Evolutionary conservation across 257 asterid genomes (phyloP), one percentile per base, ranked within the genome.

Genomic region (Paulownia fortunei): DNA sequence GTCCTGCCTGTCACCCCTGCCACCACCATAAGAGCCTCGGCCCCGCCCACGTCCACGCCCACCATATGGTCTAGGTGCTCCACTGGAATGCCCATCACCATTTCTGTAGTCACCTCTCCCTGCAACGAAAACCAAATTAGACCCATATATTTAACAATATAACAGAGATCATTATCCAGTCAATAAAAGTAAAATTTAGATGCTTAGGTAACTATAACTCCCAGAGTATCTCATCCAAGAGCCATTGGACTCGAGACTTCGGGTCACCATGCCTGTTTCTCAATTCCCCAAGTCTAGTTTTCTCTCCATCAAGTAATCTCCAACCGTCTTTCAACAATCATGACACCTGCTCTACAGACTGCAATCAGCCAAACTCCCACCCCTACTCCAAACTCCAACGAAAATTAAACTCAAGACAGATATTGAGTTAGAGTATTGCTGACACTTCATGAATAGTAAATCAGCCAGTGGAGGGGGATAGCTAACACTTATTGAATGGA

Each of bases 21-120:
- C 87, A 65, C 90, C 89, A 70, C 83, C 86, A 82, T 80, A 79
- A 16, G 86, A 82, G 56, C 84, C 92, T 18, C 89, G 88, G 15
- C 89, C 90, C 3, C 85, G 84, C 0, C 87, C 84, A 4, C 84
- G 85, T 0, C 87, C 86, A 4, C 85, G 77, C 0, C 87, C 91
- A 0, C 86, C 86, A 24, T 82, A 80, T 23, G 92, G 86, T 82
- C 90, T 87, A 52, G 96, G 92, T 74, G 86, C 77, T 30, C 96
- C 92, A 79, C 89, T 82, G 12, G 87, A 84, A 80, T 89, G 96
- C 56, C 81, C 85, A 51, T 81, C 87, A 69, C 94, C 88, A 76
- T 82, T 87, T 81, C 93, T 82, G 84, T 84, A 83, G 80, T 90
- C 98, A 80, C 85, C 90, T 82, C 97, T 89, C 77, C 98, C 97